Conservation (phyloP, 495 filamentous ascomycete genomes). For the Lasiosphaeria ovina region DNA sequence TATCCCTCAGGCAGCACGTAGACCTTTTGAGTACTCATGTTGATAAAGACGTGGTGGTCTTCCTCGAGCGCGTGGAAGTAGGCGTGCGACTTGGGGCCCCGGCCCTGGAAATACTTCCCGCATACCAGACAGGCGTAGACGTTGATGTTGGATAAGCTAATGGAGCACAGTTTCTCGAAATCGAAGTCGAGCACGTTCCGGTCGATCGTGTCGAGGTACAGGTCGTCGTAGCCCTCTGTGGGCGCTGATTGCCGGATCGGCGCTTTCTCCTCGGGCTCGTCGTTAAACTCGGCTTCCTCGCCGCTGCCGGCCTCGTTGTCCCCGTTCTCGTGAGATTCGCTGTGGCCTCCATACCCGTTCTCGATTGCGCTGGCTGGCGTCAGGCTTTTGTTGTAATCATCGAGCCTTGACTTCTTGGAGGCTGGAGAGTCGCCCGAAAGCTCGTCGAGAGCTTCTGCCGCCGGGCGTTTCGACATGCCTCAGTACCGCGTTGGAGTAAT, state of each 20-base stretch:
- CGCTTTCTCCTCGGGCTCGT: constrained; percentile 48
- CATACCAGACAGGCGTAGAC: constrained; percentile 98
- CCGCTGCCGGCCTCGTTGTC: constrained; percentile 2
- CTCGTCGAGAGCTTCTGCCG: constrained; percentile 73
- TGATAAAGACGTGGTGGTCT: constrained; percentile 95
- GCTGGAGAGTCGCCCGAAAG: constrained; percentile 62
- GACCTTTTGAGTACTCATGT: constrained; percentile 91
- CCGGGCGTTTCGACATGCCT: constrained; percentile 62
- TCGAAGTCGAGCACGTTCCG: constrained; percentile 88
- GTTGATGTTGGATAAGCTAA: constrained; percentile 95
- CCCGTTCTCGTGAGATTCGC: background rate
- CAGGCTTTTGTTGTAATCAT: constrained; percentile 47
- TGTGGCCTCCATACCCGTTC: constrained; percentile 7
- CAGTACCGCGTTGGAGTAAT: background rate
- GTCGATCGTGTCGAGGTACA: constrained; percentile 97
- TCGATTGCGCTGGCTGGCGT: constrained; percentile 32
- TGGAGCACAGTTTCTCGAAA: constrained; percentile 96
- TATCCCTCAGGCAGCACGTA: constrained; percentile 97
- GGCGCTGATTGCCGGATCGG: constrained; percentile 69
- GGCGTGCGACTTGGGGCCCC: constrained; percentile 89
- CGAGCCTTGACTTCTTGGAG: constrained; percentile 72
- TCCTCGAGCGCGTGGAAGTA: constrained; percentile 97
- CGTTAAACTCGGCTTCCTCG: constrained; percentile 24
- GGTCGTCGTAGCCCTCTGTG: constrained; percentile 84
- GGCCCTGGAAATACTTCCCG: constrained; percentile 95